phyloP scores from a whole-genome alignment of 352 stramenopile genomes.

The Pythium pectinolyticum region DNA sequence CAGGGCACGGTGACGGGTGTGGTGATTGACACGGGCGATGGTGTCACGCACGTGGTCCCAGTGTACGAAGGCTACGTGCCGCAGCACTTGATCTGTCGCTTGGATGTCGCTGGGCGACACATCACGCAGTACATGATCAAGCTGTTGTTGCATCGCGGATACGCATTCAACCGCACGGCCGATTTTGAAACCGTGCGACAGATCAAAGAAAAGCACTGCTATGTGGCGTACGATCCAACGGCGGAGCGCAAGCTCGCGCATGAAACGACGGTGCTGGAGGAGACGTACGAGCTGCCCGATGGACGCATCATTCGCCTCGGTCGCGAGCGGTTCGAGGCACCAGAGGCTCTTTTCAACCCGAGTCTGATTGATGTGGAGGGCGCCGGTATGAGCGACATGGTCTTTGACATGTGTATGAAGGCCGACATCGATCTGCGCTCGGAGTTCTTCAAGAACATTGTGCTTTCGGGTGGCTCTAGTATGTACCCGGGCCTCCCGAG shows the following conservation, averaged over 20 bases:
- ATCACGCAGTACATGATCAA: slow-evolving; percentile 96
- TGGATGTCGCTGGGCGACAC: slow-evolving; percentile 92
- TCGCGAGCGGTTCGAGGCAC: slow-evolving; percentile 94
- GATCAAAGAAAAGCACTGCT: slow-evolving; percentile 95
- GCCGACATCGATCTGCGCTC: slow-evolving; percentile 93
- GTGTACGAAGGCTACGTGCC: slow-evolving; percentile 91
- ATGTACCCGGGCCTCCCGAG: slow-evolving; percentile 96
- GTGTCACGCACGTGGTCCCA: slow-evolving; percentile 92
- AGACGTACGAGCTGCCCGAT: slow-evolving; percentile 95
- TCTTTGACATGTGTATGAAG: slow-evolving; percentile 98
- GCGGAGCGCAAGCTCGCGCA: slow-evolving; percentile 83
- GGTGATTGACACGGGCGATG: slow-evolving; percentile 92
- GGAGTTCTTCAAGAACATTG: slow-evolving; percentile 99
- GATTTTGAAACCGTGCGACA: slow-evolving; percentile 93
- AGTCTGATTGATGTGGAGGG: slow-evolving; percentile 97
- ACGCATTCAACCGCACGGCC: slow-evolving; percentile 90
- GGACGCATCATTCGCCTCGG: slow-evolving; percentile 94
- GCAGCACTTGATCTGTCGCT: slow-evolving; percentile 86
- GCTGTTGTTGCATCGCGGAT: slow-evolving; percentile 88
- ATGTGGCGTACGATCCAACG: slow-evolving; percentile 89
- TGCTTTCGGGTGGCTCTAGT: slow-evolving; percentile 91
- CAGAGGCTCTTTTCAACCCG: slow-evolving; percentile 97
- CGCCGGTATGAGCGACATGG: slow-evolving; percentile 93
- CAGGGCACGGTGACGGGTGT: slow-evolving; percentile 89
- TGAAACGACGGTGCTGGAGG: slow-evolving; percentile 93